Evolutionary conservation across 2,329 filamentous ascomycete species (phyloP).

Genomic region (Fusarium armeniacum): DNA sequence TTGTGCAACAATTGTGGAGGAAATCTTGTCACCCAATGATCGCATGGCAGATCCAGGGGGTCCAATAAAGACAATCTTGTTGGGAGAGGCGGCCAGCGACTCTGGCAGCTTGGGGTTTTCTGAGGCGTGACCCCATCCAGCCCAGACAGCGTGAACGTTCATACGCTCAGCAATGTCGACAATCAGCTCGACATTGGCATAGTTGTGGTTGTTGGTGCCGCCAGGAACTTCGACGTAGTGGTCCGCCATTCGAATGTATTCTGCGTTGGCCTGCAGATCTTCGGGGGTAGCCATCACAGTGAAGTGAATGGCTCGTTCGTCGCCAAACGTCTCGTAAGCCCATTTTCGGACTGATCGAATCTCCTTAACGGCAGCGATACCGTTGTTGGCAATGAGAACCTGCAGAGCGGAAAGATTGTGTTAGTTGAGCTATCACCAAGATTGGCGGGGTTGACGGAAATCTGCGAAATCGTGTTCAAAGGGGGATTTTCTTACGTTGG

Average conservation of each 20-base stretch:
- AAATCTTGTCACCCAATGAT: slow-evolving; percentile 99
- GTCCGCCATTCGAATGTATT: slow-evolving; percentile 99
- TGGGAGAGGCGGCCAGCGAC: slow-evolving; percentile 92
- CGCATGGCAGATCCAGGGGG: slow-evolving; percentile 98
- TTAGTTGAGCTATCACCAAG: slow-evolving; percentile 30
- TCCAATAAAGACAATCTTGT: slow-evolving; percentile 99
- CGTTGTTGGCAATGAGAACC: slow-evolving; percentile 99
- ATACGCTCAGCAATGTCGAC: slow-evolving; percentile 99
- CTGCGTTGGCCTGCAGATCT: slow-evolving; percentile 96
- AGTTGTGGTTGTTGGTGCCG: slow-evolving; percentile 99
- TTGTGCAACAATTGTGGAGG: slow-evolving; percentile 98
- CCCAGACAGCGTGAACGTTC: slow-evolving; percentile 98
- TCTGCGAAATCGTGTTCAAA: neutral
- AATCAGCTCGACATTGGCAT: slow-evolving; percentile 99
- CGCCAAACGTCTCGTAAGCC: slow-evolving; percentile 99
- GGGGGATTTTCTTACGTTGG: slow-evolving; percentile 77
- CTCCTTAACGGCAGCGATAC: slow-evolving; percentile 99
- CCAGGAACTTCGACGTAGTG: slow-evolving; percentile 99
- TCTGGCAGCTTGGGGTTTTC: slow-evolving; percentile 99
- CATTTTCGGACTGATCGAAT: slow-evolving; percentile 99
- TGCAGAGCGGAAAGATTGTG: slow-evolving; percentile 56
- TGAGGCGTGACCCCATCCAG: slow-evolving; percentile 98
- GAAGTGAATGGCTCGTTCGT: slow-evolving; percentile 98
- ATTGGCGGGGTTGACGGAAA: slow-evolving; percentile 26
- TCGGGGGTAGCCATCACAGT: slow-evolving; percentile 99